Evolutionary conservation across 257 asterid species (phyloP).

Genomic region (Ligustrum vulgare): DNA sequence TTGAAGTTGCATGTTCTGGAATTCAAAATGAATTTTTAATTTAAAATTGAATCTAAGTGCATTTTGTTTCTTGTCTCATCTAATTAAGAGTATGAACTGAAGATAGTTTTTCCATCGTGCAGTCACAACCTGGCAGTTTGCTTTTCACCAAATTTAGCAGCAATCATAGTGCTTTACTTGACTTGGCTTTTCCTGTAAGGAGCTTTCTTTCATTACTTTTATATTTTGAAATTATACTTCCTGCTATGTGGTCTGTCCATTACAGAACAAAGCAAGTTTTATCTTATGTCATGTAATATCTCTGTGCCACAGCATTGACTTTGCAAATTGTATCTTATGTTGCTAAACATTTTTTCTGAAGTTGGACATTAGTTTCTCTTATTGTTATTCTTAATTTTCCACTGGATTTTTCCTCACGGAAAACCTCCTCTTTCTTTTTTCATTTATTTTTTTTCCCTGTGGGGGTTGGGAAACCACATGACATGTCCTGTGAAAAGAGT

Average conservation of each 20-base stretch:
- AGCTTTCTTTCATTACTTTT: conserved; percentile 15
- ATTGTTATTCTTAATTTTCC: no score
- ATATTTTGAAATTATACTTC: not conserved
- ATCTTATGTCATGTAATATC: conserved; percentile 5
- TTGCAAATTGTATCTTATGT: conserved; percentile 1
- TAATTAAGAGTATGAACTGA: not conserved
- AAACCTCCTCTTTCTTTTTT: not conserved
- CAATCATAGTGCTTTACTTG: conserved; percentile 86
- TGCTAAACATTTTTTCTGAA: conserved; percentile 13
- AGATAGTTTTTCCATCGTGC: conserved; percentile 38
- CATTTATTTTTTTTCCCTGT: not conserved
- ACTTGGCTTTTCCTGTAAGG: conserved; percentile 86
- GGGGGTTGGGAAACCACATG: not conserved
- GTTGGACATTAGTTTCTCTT: not conserved
- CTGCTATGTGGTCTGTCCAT: conserved; percentile 9
- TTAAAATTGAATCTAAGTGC: conserved; percentile 1
- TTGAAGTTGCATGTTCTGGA: conserved; percentile 18
- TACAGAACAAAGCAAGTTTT: conserved; percentile 14
- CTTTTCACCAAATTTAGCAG: conserved; percentile 82
- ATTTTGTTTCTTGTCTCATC: not conserved
- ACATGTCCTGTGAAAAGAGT: not conserved
- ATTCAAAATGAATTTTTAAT: not conserved
- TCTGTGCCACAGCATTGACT: conserved; percentile 4
- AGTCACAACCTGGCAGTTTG: conserved; percentile 87
- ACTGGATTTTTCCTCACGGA: not conserved